Evolutionary conservation across 2,329 filamentous ascomycete species (phyloP), one percentile per base, ranked within the genome.

Genomic region (Trichoderma koningiopsis): DNA sequence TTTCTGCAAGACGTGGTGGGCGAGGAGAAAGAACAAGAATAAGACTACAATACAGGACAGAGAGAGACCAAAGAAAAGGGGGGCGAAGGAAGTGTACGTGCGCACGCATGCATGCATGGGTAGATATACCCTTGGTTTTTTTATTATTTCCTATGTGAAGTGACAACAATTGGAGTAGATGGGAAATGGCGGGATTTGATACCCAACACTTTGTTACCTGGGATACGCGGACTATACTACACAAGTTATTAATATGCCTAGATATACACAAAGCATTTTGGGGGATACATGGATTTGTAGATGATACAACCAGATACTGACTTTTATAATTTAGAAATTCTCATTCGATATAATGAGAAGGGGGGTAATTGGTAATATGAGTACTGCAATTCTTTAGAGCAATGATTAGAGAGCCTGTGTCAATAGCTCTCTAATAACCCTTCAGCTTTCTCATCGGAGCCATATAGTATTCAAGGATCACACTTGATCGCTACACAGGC

Each of bases 1-100:
- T 94, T 97, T 75, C 74, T 97, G 72, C 84, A 86, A 75, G 84
- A 89, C 57, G 82, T 88, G 33, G 64, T 79, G 14, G 79, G 72
- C 31, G 61, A 68, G 29, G n/a, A 59, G 40, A 13, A 16, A 43
- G 6, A 37, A 63, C 56, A 61, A 22, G 14, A 37, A 6, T 29
- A 64, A 60, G 58, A 4, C 35, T 8, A 10, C 33, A 63, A 6
- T 10, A 5, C 33, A 63, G 5, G 29, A 47, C 29, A n/a, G 24
- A 33, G 35, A 47, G 10, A 40, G 24, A 43, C n/a, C 6, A n/a
- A 43, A 24, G 22, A 29, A 65, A 65, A 11, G 29, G 33, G 24
- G 31, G 35, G 47, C 43, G 24, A 19, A 29, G 43, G 27, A 22
- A 40, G 47, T n/a, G 29, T 43, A 43, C 19, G 40, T 49, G 47